Evolutionary conservation across 176 grass and related monocot genomes (phyloP), one percentile per base, ranked within the genome.

Genomic region (Phragmites australis): DNA sequence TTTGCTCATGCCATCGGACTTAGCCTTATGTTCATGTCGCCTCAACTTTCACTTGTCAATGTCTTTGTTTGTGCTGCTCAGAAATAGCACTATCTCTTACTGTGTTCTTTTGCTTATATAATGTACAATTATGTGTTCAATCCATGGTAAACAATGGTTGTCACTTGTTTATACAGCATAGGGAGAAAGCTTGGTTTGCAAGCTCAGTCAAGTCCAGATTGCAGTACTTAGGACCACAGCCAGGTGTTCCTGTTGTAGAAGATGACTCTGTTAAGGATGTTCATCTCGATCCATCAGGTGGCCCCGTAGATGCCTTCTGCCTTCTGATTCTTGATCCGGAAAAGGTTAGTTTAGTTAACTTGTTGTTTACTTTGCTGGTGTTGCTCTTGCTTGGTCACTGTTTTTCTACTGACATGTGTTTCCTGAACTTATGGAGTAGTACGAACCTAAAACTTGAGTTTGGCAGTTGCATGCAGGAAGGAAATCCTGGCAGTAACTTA

Each of bases 291-390:
- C 90, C 92, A 52, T 93, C 86, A 59, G 70, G 65, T 68, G 92
- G 88, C 22, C 95, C 95, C 41, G 86, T 88, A 74, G 89, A 86
- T 60, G 81, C 86, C 45, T 94, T 89, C 64, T 98, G 92, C 62
- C 88, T 98, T 82, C 79, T 94, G 41, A 73, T 92, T 70, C 73
- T 98, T 72, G 92, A 98, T 78, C 95, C 90, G 29, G 95, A 98
- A 83, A 87, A 94, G 81, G 95, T 94, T 59, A 41, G 95, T 94
- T 59, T 32, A 56, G 23, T 46, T 19, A 0, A 2, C 9, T 18
- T 58, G 15, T 13, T 60, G 73, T 37, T 49, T 6, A 69, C 47
- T 80, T 50, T 32, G 16, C 39, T 60, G 10, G 19, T 69, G 54
- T 75, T 45, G 8, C 23, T 48, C n/a, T n/a, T n/a, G n/a, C n/a